phyloP scores from a whole-genome alignment of 805 yeast species.

The Cyberlindnera bimundalis region DNA sequence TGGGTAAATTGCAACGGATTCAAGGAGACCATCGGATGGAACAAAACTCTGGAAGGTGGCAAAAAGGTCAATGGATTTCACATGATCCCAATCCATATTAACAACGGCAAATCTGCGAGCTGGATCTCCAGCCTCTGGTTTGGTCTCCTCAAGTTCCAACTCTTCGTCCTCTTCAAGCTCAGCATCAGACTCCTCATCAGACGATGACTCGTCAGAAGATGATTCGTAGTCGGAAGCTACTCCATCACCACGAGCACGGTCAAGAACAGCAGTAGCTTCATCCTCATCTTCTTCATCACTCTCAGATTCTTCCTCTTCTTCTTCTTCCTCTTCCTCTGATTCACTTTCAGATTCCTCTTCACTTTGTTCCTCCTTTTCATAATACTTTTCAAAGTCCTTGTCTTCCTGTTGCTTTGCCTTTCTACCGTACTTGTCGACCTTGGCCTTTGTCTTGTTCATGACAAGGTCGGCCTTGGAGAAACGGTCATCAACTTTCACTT shows the following conservation, averaged over 20 bases:
- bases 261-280: slow-evolving; percentile 31
- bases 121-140: slow-evolving; percentile 87
- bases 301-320: slow-evolving; percentile 28
- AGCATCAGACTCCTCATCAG: slow-evolving; percentile 41
- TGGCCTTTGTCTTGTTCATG: slow-evolving; percentile 53
- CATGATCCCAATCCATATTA: slow-evolving; percentile 95
- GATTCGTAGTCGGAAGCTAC: slow-evolving; percentile 39
- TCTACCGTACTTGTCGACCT: slow-evolving; percentile 87
- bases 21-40: slow-evolving; percentile 68
- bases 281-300: slow-evolving; percentile 19
- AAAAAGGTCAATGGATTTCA: slow-evolving; percentile 82
- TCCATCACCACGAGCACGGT: slow-evolving; percentile 68
- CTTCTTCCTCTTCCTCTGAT: slow-evolving; percentile 43
- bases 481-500: slow-evolving; percentile 81
- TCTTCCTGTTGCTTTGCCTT: slow-evolving; percentile 46
- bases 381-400: slow-evolving; percentile 22
- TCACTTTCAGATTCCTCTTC: slow-evolving; percentile 32
- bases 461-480: slow-evolving; percentile 63
- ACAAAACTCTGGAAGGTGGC: slow-evolving; percentile 86
- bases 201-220: slow-evolving; percentile 35
- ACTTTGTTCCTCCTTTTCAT: too few relatives aligned
- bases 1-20: slow-evolving; percentile 71
- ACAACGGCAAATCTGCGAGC: slow-evolving; percentile 82
- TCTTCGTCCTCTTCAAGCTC: slow-evolving; percentile 41
- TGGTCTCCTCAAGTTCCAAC: slow-evolving; percentile 53